Conservation (phyloP, 73 alveolate genomes). For the Tetrahymena thermophila region DNA sequence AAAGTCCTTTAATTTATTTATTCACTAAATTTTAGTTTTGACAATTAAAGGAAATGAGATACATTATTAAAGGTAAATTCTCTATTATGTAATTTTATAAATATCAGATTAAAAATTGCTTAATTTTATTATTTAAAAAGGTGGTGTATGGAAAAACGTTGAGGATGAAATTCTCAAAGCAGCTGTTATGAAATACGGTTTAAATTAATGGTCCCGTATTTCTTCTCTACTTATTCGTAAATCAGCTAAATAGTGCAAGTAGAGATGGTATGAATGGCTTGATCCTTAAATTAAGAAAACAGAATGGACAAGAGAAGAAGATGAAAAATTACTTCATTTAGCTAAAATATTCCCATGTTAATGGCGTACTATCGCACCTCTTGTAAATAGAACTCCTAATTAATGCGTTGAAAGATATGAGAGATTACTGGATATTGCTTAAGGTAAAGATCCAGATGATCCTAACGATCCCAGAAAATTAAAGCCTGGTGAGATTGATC, state of each 20-base stretch:
- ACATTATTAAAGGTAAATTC: not conserved
- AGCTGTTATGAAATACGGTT: slow-evolving; percentile 99
- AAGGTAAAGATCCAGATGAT: slow-evolving; percentile 91
- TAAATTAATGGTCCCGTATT: slow-evolving; percentile 98
- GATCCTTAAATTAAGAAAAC: slow-evolving; percentile 99
- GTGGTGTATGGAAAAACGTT: slow-evolving; percentile 99
- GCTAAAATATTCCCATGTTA: slow-evolving; percentile 98
- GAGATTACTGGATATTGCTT: slow-evolving; percentile 94
- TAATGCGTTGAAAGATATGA: slow-evolving; percentile 98
- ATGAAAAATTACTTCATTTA: slow-evolving; percentile 96
- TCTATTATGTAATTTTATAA: not conserved
- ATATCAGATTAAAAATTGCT: not conserved
- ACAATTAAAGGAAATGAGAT: not conserved
- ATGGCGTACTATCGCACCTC: slow-evolving; percentile 99
- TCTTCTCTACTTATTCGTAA: slow-evolving; percentile 96
- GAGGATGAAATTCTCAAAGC: slow-evolving; percentile 99
- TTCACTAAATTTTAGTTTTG: not conserved
- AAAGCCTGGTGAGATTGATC: slow-evolving; percentile 99
- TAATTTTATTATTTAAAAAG: slow-evolving; percentile 17
- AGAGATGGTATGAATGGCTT: slow-evolving; percentile 99
- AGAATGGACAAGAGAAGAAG: slow-evolving; percentile 97
- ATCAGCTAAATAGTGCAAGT: slow-evolving; percentile 98
- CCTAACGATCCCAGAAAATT: slow-evolving; percentile 95
- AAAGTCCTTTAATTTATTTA: not conserved
- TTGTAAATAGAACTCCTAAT: slow-evolving; percentile 97